Evolutionary conservation across 2,329 filamentous ascomycete genomes (phyloP).

Genomic region (Aspergillus ochraceus): DNA sequence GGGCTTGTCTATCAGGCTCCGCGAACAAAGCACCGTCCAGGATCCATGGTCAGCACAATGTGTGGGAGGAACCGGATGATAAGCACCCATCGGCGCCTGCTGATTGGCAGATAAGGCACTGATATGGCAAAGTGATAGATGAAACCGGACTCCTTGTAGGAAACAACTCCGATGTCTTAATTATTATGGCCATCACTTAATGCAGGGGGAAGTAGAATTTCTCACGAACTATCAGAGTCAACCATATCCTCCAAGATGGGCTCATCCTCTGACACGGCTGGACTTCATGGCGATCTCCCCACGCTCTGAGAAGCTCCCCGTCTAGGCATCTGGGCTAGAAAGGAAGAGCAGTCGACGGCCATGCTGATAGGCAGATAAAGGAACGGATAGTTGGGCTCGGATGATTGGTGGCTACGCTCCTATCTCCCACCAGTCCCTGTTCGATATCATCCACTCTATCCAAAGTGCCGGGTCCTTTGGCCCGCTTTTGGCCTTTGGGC

Average conservation of each 20-base stretch:
- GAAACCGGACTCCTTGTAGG: not conserved
- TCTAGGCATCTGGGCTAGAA: not conserved
- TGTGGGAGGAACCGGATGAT: conserved; percentile 15
- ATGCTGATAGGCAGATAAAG: not conserved
- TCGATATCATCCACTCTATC: not conserved
- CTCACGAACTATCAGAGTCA: not conserved
- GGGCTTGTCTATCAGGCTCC: not conserved
- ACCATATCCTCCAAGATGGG: not conserved
- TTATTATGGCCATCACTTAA: not conserved
- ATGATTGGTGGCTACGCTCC: not conserved
- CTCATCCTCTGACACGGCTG: not conserved
- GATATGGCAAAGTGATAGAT: conserved; percentile 6
- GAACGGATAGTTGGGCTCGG: not conserved
- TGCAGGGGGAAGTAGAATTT: not conserved
- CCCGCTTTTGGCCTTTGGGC: not conserved
- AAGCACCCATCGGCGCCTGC: conserved; percentile 3
- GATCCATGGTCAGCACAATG: conserved; percentile 7
- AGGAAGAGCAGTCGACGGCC: not conserved
- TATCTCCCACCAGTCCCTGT: conserved; percentile 31
- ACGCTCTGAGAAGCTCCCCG: not conserved
- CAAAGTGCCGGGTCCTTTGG: not conserved
- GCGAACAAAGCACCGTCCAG: not conserved
- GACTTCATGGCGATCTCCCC: not conserved
- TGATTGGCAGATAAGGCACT: conserved; percentile 26
- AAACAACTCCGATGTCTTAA: not conserved